phyloP scores from a whole-genome alignment of 2,329 filamentous ascomycete genomes.

The Xylaria sp. region DNA sequence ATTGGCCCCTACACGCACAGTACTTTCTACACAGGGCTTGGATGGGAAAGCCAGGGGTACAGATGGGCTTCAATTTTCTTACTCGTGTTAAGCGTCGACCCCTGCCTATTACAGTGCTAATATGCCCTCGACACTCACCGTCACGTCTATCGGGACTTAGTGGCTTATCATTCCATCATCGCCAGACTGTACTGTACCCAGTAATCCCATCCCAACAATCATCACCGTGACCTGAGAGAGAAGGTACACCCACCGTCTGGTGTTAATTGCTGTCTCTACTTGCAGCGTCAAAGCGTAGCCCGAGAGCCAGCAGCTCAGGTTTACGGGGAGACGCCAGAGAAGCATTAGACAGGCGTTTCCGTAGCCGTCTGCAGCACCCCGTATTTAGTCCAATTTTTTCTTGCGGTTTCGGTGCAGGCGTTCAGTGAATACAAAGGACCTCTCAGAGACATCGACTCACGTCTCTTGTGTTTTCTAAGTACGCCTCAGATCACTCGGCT shows the following conservation, averaged over 20 bases:
- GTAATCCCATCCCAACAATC: not conserved
- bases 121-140: not conserved
- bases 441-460: slow-evolving; percentile 18
- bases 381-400: slow-evolving; percentile 1
- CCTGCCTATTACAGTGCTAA: slow-evolving; percentile 21
- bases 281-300: not conserved
- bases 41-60: slow-evolving; percentile 17
- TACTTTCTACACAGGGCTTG: slow-evolving; percentile 25
- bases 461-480: slow-evolving; percentile 5
- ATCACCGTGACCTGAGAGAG: not conserved
- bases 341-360: not conserved
- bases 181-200: not conserved
- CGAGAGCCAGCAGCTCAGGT: not conserved
- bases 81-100: slow-evolving; percentile 14
- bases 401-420: slow-evolving; percentile 2
- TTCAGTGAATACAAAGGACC: slow-evolving; percentile 2
- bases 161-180: slow-evolving; percentile 28
- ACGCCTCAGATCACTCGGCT: slow-evolving; percentile 27
- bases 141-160: slow-evolving; percentile 14
- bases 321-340: not conserved
- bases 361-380: not conserved
- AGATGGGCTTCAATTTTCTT: slow-evolving; percentile 22
- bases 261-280: not conserved
- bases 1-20: slow-evolving; percentile 28
- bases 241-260: not conserved